Evolutionary conservation across 352 stramenopile species (phyloP).

Genomic region (Globisporangium orthogonon): DNA sequence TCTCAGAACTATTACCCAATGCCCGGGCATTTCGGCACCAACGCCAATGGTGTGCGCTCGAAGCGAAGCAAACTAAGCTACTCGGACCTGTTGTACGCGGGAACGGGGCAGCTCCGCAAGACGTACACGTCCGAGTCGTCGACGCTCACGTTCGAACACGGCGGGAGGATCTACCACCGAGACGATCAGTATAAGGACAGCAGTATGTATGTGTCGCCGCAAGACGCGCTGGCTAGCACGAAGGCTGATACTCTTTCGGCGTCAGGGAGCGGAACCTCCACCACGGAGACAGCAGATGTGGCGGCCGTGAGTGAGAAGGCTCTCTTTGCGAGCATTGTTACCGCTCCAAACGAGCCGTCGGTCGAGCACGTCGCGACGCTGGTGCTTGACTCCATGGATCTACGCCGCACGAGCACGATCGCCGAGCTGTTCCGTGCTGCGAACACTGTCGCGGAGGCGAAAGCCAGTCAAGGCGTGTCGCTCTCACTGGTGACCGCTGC

Average conservation of each 20-base stretch:
- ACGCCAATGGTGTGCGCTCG: slow-evolving; percentile 13
- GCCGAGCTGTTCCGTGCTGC: slow-evolving; percentile 52
- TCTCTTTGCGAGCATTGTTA: background rate
- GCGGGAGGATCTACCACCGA: slow-evolving; percentile 55
- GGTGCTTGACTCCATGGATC: slow-evolving; percentile 52
- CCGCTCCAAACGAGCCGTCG: slow-evolving; percentile 7
- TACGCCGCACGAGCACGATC: slow-evolving; percentile 46
- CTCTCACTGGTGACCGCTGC: slow-evolving; percentile 51
- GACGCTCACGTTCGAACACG: slow-evolving; percentile 71
- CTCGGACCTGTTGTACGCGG: slow-evolving; percentile 72
- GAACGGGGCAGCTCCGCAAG: slow-evolving; percentile 75
- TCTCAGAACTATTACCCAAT: slow-evolving; percentile 58
- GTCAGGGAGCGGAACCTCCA: background rate
- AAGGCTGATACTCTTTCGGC: background rate
- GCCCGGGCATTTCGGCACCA: slow-evolving; percentile 27
- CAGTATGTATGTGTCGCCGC: slow-evolving; percentile 72
- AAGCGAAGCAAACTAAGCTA: slow-evolving; percentile 79
- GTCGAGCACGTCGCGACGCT: slow-evolving; percentile 42
- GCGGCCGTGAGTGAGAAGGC: background rate
- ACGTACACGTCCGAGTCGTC: slow-evolving; percentile 77
- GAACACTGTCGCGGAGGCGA: slow-evolving; percentile 12
- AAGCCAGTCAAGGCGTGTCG: slow-evolving; percentile 17
- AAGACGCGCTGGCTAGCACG: slow-evolving; percentile 17
- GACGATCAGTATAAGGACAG: slow-evolving; percentile 80
- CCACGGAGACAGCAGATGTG: background rate